phyloP scores from a whole-genome alignment of 139 green algal genomes.

The Tetratostichococcus sp. region DNA sequence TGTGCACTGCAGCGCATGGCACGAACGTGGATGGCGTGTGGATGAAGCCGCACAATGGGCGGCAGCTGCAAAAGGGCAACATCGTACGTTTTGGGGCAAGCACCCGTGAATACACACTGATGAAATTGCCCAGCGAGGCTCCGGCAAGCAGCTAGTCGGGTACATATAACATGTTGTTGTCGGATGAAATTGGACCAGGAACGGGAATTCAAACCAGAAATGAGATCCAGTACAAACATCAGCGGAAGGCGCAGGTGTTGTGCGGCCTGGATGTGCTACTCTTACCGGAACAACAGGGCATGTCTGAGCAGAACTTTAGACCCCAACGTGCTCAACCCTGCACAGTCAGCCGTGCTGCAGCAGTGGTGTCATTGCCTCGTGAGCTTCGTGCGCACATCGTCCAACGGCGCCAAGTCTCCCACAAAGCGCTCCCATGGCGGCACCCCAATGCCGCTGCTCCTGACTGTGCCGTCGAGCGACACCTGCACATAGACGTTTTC shows the following conservation, averaged over 20 bases:
- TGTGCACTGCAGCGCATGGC: constrained; percentile 45
- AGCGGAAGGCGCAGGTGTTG: too few species aligned
- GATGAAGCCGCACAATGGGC: constrained; percentile 52
- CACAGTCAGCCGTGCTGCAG: constrained; percentile 11
- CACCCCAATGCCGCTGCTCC: constrained; percentile 60
- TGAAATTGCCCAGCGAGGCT: not conserved
- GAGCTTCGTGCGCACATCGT: constrained; percentile 63
- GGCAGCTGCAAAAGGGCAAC: constrained; percentile 36
- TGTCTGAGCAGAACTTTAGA: too few species aligned
- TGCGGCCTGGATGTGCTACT: too few species aligned
- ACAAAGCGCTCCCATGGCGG: constrained; percentile 79
- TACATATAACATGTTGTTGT: too few species aligned
- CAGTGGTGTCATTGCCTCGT: constrained; percentile 29
- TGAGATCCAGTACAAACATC: too few species aligned
- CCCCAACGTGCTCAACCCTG: too few species aligned
- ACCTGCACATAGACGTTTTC: constrained; percentile 62
- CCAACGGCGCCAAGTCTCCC: constrained; percentile 70
- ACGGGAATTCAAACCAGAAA: too few species aligned
- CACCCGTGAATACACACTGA: constrained; percentile 44
- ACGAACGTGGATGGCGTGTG: constrained; percentile 72
- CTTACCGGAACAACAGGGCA: too few species aligned
- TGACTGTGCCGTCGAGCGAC: constrained; percentile 86
- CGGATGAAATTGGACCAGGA: too few species aligned
- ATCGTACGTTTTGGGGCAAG: constrained; percentile 53
- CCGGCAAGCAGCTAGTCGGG: too few species aligned